Evolutionary conservation across 257 asterid genomes (phyloP).

Genomic region (Plantago elongata): DNA sequence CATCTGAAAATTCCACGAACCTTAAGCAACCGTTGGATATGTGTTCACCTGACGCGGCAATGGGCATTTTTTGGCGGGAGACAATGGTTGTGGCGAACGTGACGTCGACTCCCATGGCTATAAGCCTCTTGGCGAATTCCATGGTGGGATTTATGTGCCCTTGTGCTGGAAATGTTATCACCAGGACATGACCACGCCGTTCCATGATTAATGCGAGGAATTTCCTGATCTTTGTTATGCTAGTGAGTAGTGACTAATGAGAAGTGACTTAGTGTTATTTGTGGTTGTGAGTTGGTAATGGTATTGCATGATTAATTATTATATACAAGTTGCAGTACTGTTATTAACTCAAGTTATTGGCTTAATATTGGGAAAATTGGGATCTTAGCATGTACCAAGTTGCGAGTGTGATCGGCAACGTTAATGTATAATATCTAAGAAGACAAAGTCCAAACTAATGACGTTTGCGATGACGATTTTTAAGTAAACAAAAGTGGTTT

Average conservation of each 20-base stretch:
- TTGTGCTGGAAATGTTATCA: conserved; percentile 49
- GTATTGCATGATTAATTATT: neutral
- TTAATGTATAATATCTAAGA: too few species aligned
- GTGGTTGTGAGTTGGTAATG: neutral
- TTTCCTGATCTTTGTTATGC: neutral
- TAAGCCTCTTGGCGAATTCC: conserved; percentile 44
- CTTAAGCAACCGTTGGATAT: conserved; percentile 25
- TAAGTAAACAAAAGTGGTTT: too few species aligned
- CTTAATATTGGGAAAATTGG: too few species aligned
- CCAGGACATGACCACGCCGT: conserved; percentile 28
- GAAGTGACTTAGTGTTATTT: neutral
- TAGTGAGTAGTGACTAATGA: neutral
- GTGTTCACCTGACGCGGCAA: neutral
- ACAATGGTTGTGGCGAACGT: conserved; percentile 41
- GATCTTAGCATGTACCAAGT: too few species aligned
- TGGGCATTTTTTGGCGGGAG: conserved; percentile 20
- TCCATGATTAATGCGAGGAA: neutral
- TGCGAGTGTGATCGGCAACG: too few species aligned
- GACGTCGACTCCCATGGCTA: conserved; percentile 37
- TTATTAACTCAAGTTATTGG: too few species aligned
- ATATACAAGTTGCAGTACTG: too few species aligned
- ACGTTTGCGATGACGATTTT: too few species aligned
- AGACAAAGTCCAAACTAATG: too few species aligned
- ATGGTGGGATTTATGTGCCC: conserved; percentile 73
- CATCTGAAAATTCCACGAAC: conserved; percentile 50